Percentiles rank a stretch among this genome's conserved stretches.
Conservation (phyloP, 2,329 filamentous ascomycete species). For the Colletotrichum aenigma region DNA sequence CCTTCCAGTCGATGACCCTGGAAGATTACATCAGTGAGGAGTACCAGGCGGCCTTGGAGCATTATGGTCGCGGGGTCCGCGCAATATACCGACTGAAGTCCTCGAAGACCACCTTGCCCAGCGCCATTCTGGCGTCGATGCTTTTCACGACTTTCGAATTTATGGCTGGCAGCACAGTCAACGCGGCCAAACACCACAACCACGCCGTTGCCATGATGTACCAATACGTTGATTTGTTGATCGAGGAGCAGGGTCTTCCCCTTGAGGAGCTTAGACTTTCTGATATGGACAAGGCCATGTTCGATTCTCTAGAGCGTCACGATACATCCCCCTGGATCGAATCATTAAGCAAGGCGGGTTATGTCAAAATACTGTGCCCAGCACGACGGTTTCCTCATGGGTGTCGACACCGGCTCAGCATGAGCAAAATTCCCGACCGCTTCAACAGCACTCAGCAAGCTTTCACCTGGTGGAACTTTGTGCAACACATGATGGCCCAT, state of each 20-base stretch:
- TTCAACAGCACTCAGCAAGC: background rate
- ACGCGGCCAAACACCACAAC: background rate
- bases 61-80: background rate
- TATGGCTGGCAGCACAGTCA: background rate
- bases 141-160: slow-evolving; percentile 6
- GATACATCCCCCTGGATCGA: slow-evolving; percentile 7
- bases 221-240: background rate
- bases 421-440: background rate
- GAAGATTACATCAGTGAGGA: background rate
- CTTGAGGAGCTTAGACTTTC: background rate
- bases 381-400: background rate
- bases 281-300: background rate
- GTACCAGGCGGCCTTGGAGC: background rate
- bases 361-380: background rate
- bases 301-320: background rate
- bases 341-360: background rate
- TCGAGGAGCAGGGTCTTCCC: background rate
- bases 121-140: slow-evolving; percentile 1
- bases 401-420: background rate
- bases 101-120: background rate
- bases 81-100: background rate
- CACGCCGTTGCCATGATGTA: slow-evolving; percentile 11
- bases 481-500: slow-evolving; percentile 2
- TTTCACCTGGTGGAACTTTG: slow-evolving; percentile 1
- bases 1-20: background rate